Percentiles rank a stretch among this genome's conserved stretches.
phyloP scores from a whole-genome alignment of 768 basidiomycete species.

The Psilocybe sp. region DNA sequence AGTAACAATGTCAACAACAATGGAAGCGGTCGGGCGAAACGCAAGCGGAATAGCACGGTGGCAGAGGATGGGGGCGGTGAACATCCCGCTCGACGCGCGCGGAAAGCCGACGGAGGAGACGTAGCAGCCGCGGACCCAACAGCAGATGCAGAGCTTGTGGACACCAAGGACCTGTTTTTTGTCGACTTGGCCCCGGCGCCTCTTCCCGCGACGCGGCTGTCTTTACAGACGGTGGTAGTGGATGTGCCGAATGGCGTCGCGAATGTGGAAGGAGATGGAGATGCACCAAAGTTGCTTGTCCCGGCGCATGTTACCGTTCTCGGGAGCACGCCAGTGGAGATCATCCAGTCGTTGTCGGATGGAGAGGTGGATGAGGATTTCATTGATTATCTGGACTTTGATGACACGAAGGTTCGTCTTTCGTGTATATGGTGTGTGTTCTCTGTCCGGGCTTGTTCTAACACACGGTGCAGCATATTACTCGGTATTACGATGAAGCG shows the following conservation, averaged over 20 bases:
- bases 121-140: not conserved
- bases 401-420: constrained; percentile 51
- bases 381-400: constrained; percentile 79
- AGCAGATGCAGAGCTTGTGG: not conserved
- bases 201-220: not conserved
- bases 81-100: not conserved
- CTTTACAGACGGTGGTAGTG: not conserved
- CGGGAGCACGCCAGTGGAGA: constrained; percentile 41
- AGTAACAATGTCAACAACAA: no score
- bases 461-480: constrained; percentile 36
- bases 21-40: not conserved
- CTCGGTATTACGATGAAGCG: constrained; percentile 65
- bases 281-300: constrained; percentile 43
- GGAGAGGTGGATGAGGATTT: constrained; percentile 60
- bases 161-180: constrained; percentile 1
- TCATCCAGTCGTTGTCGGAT: constrained; percentile 38
- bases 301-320: constrained; percentile 71
- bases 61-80: not conserved
- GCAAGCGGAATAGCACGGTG: not conserved
- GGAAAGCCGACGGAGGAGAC: not conserved
- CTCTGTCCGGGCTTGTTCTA: not conserved
- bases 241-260: not conserved
- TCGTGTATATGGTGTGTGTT: not conserved
- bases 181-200: constrained; percentile 4
- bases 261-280: not conserved